Percentiles rank a stretch among this genome's conserved stretches.
Conservation (phyloP, 495 filamentous ascomycete species). For the Aspergillus heteromorphus region DNA sequence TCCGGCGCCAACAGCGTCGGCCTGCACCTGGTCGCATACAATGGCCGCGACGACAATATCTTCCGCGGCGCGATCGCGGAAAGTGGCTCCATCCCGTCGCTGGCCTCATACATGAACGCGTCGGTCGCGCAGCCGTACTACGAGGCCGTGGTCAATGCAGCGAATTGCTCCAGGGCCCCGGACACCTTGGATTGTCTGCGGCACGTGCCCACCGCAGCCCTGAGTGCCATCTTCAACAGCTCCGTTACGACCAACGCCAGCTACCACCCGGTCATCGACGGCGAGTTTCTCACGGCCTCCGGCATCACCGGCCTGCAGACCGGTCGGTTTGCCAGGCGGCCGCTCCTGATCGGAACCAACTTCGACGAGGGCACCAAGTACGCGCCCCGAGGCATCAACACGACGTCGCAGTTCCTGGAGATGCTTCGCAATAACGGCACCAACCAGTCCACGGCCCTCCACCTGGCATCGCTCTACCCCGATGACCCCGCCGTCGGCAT, state of each 20-base stretch:
- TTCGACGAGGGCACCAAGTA: conserved; percentile 51
- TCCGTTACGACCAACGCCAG: conserved; percentile 24
- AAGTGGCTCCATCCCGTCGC: conserved; percentile 27
- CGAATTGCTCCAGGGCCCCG: conserved; percentile 21
- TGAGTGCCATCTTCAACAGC: conserved; percentile 29
- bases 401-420: conserved; percentile 29
- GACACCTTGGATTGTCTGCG: conserved; percentile 35
- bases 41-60: conserved; percentile 39
- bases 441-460: not conserved
- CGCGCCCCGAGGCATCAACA: conserved; percentile 38
- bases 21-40: conserved; percentile 43
- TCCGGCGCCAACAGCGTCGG: conserved; percentile 46
- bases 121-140: conserved; percentile 28
- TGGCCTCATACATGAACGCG: conserved; percentile 22
- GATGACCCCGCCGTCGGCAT: conserved; percentile 24
- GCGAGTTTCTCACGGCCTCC: conserved; percentile 41
- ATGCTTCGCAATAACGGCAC: conserved; percentile 2
- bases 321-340: conserved; percentile 43
- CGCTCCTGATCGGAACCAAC: conserved; percentile 45
- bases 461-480: conserved; percentile 20
- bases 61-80: conserved; percentile 52
- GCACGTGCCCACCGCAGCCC: conserved; percentile 20
- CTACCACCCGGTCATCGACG: conserved; percentile 44
- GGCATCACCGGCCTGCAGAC: conserved; percentile 20
- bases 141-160: conserved; percentile 28